Base-by-base conservation (phyloP, 1,284 basidiomycete genomes). In the Wallemia mellicola region DNA sequence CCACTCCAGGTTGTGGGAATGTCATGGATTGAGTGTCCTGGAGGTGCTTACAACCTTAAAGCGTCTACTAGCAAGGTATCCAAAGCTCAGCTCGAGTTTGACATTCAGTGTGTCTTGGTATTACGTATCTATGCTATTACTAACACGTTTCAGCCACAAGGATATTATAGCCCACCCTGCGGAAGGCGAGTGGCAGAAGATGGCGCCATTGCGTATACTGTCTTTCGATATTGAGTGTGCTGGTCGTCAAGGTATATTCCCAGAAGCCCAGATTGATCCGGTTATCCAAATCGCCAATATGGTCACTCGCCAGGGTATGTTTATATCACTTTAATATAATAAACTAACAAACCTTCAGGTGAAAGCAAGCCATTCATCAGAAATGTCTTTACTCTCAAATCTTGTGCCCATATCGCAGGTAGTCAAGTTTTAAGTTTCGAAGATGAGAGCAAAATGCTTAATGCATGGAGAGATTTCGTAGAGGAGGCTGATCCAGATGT, bases 151-250 rank as follows among this genome's bases (percentile, higher is more conserved):
- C 63, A 89, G 86, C 68, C 86, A 80, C 71, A 77, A 88, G 63
- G 74, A 77, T 25, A 81, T 95, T 64, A 79, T 85, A 58, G 91
- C 89, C 1, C 83, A 95, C 70, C 71, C 82, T 1, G 83, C 89
- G 0, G 89, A 94, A 65, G 88, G 83, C 2, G 76, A 80, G 57
- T 95, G 89, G 86, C 82, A 83, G 1, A 82, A 79, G 62, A 81
- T 89, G 59, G 89, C 91, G 0, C 89, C 89, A 0, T 72, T 95
- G 1, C 80, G 89, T 15, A 83, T 94, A 63, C 75, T 95, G 26
- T 91, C 86, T 65, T 95, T 95, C 65, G 89, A 95, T 77, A 94
- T 95, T 64, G 89, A 95, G 70, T 95, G 89, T 71, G 91, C 89
- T 0, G 89, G 89, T 26, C 76, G 91, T 24, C 94, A 94, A 66